A percentile compares a stretch with the other conserved stretches of the same genome.
phyloP scores from a whole-genome alignment of 352 stramenopile genomes.

The Pythium sukuiense region DNA sequence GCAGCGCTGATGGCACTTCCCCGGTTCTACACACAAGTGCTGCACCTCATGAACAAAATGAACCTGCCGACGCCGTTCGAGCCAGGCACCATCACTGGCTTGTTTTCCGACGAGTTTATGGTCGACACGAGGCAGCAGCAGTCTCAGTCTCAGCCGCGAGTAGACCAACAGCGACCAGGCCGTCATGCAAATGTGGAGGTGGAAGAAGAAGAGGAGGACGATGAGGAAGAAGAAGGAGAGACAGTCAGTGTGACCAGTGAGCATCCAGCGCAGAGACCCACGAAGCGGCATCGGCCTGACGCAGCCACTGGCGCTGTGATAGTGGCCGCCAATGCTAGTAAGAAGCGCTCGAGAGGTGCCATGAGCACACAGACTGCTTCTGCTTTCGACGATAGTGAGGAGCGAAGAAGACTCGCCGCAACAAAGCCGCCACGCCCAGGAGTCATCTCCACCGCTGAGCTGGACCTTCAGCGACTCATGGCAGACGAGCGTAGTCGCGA shows the following conservation, averaged over 20 bases:
- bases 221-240: constrained; percentile 2
- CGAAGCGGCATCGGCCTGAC: background rate
- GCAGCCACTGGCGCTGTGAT: background rate
- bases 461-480: constrained; percentile 44
- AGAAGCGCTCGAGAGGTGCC: background rate
- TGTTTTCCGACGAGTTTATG: constrained; percentile 41
- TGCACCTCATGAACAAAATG: constrained; percentile 94
- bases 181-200: background rate
- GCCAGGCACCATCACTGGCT: constrained; percentile 57
- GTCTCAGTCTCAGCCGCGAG: background rate
- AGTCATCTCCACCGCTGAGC: constrained; percentile 60
- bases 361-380: background rate
- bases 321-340: background rate
- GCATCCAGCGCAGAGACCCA: background rate
- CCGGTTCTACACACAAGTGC: constrained; percentile 89
- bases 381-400: background rate
- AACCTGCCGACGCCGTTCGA: constrained; percentile 85
- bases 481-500: constrained; percentile 35
- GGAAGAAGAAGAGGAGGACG: constrained; percentile 18
- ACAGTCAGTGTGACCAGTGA: background rate
- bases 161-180: background rate
- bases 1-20: constrained; percentile 83
- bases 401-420: background rate
- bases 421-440: constrained; percentile 33
- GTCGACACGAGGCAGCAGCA: constrained; percentile 3